Evolutionary conservation across 306 rosid species (phyloP).

Genomic region (Vicia sativa): DNA sequence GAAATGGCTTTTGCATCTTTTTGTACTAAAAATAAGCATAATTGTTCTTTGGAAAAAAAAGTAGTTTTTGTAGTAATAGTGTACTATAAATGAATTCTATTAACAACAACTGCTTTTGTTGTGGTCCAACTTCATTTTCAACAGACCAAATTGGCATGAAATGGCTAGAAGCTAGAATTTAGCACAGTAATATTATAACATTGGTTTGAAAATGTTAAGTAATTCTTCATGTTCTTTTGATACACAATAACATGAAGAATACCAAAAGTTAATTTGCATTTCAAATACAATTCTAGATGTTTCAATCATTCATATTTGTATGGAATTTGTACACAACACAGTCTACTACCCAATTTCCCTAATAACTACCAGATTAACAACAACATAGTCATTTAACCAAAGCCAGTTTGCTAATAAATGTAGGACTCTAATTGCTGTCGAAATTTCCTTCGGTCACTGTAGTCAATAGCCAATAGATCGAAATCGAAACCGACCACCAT

Average conservation of each 20-base stretch:
- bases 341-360: constrained; percentile 37
- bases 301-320: constrained; percentile 40
- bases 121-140: constrained; percentile 14
- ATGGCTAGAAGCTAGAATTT: constrained; percentile 11
- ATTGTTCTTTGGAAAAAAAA: too few relatives aligned
- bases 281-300: constrained; percentile 44
- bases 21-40: too few relatives aligned
- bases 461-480: background rate
- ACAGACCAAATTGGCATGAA: constrained; percentile 7
- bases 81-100: background rate
- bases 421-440: constrained; percentile 1
- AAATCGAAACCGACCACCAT: background rate
- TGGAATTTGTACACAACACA: constrained; percentile 59
- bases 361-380: constrained; percentile 20
- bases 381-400: constrained; percentile 6
- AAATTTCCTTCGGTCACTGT: background rate
- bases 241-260: constrained; percentile 45
- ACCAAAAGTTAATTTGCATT: constrained; percentile 40
- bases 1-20: background rate
- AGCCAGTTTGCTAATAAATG: constrained; percentile 29
- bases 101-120: background rate
- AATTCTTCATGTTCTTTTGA: constrained; percentile 5
- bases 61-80: too few relatives aligned
- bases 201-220: background rate
- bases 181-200: constrained; percentile 10